These are phyloP conservation scores for Trichoderma sp. DNA, from an alignment of 2,329 filamentous ascomycete genomes.

Conservation along the genomic window DNA sequence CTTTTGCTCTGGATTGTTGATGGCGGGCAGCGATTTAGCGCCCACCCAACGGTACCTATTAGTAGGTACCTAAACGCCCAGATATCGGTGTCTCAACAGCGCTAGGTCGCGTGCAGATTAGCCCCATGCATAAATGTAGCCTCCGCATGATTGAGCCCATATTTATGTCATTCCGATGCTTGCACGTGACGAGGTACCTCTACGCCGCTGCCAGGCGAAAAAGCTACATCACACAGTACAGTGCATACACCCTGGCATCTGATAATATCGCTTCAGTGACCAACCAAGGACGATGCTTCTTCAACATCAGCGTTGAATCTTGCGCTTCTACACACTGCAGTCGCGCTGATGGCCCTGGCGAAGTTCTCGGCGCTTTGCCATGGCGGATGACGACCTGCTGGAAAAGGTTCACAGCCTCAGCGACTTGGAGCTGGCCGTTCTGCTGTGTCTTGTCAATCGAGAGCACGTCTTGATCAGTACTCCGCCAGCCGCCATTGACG, in stretches of 20 bases:
- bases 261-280: slow-evolving; percentile 3
- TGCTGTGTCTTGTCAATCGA: slow-evolving; percentile 75
- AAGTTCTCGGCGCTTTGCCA: slow-evolving; percentile 34
- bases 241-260: not conserved
- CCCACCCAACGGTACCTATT: not conserved
- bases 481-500: slow-evolving; percentile 56
- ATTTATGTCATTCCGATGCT: not conserved
- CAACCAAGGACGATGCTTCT: not conserved
- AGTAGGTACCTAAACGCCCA: slow-evolving; percentile 1
- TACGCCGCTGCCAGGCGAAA: not conserved
- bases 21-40: slow-evolving; percentile 15
- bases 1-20: slow-evolving; percentile 10
- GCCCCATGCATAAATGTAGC: slow-evolving; percentile 28
- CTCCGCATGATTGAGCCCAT: slow-evolving; percentile 5
- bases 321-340: not conserved
- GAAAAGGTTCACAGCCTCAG: slow-evolving; percentile 73
- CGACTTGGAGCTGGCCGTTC: slow-evolving; percentile 81
- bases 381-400: slow-evolving; percentile 61
- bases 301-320: not conserved
- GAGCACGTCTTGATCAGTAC: slow-evolving; percentile 90
- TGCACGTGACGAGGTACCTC: slow-evolving; percentile 14
- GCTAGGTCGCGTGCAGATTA: slow-evolving; percentile 25
- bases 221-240: not conserved
- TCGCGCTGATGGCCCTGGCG: slow-evolving; percentile 29
- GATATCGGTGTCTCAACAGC: slow-evolving; percentile 30